phyloP scores from a whole-genome alignment of 176 grass and related monocot genomes.

The Triticum urartu region DNA sequence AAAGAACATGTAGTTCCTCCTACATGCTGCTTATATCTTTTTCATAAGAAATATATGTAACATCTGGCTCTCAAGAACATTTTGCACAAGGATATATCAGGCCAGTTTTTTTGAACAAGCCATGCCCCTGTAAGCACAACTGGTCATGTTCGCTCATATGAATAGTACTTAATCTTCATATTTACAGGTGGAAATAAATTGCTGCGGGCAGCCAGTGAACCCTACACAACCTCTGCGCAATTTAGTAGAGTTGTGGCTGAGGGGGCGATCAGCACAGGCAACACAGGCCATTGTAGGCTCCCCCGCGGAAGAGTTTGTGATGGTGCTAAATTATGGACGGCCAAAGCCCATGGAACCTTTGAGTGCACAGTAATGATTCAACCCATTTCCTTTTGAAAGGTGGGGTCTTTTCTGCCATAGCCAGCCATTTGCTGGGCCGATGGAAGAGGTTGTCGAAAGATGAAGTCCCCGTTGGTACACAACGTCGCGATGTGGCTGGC shows the following conservation, averaged over 20 bases:
- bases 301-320: slow-evolving; percentile 63
- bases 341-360: slow-evolving; percentile 25
- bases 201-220: slow-evolving; percentile 52
- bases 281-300: slow-evolving; percentile 49
- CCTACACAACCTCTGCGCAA: slow-evolving; percentile 52
- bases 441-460: slow-evolving; percentile 17
- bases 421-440: slow-evolving; percentile 27
- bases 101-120: neutral
- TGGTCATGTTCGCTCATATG: neutral
- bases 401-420: neutral
- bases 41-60: neutral
- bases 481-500: slow-evolving; percentile 31
- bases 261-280: slow-evolving; percentile 31
- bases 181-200: slow-evolving; percentile 80
- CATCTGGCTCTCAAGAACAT: neutral
- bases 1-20: neutral
- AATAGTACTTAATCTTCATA: slow-evolving; percentile 15
- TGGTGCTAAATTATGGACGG: slow-evolving; percentile 67
- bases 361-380: slow-evolving; percentile 21
- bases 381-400: slow-evolving; percentile 14
- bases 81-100: neutral
- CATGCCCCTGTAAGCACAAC: neutral
- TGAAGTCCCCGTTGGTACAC: slow-evolving; percentile 13
- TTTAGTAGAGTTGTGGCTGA: slow-evolving; percentile 66
- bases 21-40: neutral